Base-by-base conservation (phyloP, 768 basidiomycete genomes). In the Collybiopsis luxurians region DNA sequence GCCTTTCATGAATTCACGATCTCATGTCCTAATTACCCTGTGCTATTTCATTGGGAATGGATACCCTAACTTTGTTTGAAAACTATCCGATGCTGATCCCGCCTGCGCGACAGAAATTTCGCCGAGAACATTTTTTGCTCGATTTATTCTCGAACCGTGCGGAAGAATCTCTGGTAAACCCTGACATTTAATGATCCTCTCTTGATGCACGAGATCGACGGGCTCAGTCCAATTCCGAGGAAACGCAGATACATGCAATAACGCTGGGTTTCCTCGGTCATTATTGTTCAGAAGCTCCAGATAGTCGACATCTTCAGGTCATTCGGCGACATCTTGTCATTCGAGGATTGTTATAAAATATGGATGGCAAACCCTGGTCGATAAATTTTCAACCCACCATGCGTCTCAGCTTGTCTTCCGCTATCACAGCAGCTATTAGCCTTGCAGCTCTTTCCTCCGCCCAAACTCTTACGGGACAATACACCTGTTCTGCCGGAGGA, bases 401-500 rank as follows among this genome's bases (percentile, higher is more conserved):
- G 53, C 42, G 31, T 54, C 42, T 54, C 44, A 26, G 27, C 44
- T 38, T 42, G n/a, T 10, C 31, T 23, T 47, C 53, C 19, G 27
- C 21, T 23, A 26, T 49, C 40, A 26, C 36, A 28, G 17, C 26
- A 34, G 42, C 56, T 9, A 39, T 58, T 9, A 51, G 50, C 46
- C 19, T 62, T 36, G 55, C 58, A 7, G 39, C 57, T 28, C 15
- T 53, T 21, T 61, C 60, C 12, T 47, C 59, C 13, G 73, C 71
- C 0, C 75, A 77, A 62, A 77, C 76, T 6, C 71, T 83, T 51
- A 68, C 71, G 5, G 81, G 81, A 2, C 72, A 70, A 55, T 77
- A 64, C 39, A 68, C 73, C 58, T 83, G 82, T 63, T 59, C 67
- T 42, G 67, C 79, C 1, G 77, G 77, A 2, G 82, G 81, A 2